These are phyloP conservation scores for Nemania bipapillata DNA, from an alignment of 2,329 filamentous ascomycete species.

Conservation along the genomic window DNA sequence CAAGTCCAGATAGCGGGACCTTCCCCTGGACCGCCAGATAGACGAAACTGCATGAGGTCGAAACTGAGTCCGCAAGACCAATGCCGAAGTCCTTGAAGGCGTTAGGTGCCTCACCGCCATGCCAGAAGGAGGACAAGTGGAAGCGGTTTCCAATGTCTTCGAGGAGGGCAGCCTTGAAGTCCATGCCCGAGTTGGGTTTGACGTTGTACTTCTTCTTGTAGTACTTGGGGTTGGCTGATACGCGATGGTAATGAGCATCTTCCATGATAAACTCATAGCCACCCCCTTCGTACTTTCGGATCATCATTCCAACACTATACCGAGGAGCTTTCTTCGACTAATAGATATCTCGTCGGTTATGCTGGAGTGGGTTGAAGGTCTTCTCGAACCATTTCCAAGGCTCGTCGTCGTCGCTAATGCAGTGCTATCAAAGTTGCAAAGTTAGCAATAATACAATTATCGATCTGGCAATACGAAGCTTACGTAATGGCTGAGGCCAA, in stretches of 20 bases:
- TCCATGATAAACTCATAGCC: constrained; percentile 24
- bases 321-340: constrained; percentile 25
- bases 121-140: constrained; percentile 8
- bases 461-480: background rate
- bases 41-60: constrained; percentile 11
- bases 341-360: constrained; percentile 16
- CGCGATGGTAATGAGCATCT: constrained; percentile 8
- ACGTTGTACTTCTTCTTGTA: constrained; percentile 3
- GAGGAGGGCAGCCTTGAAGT: constrained; percentile 26
- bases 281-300: background rate
- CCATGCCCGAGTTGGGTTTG: constrained; percentile 12
- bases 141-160: constrained; percentile 10
- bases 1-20: background rate
- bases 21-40: background rate
- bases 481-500: constrained; percentile 26
- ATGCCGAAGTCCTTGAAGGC: constrained; percentile 6
- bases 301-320: constrained; percentile 22
- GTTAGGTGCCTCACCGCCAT: constrained; percentile 17
- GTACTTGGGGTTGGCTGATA: constrained; percentile 6
- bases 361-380: constrained; percentile 4
- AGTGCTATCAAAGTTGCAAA: constrained; percentile 11
- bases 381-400: constrained; percentile 22
- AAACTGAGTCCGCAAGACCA: background rate
- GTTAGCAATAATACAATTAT: background rate
- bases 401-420: background rate